These are phyloP conservation scores for Suillus subaureus DNA, from an alignment of 768 basidiomycete species.

Conservation along the genomic window DNA sequence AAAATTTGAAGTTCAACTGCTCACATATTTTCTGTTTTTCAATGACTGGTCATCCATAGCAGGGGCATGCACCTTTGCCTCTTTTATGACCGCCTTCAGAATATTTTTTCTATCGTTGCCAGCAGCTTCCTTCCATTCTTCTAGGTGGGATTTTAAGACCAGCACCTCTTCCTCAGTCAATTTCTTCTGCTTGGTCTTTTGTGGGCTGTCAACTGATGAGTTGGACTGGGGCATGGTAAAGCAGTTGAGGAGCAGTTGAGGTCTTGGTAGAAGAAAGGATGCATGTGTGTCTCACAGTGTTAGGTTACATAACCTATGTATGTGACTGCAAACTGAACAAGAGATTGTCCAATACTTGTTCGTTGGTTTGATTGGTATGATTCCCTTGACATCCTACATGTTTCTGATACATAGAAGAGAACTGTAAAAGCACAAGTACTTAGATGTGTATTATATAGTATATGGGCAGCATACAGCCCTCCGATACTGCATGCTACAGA, in stretches of 20 bases:
- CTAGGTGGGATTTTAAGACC: constrained; percentile 2
- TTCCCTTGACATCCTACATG: neutral
- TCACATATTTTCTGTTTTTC: neutral
- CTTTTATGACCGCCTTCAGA: neutral
- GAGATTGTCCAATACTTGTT: neutral
- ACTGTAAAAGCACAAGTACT: neutral
- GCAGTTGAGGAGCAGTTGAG: neutral
- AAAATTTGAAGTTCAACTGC: neutral
- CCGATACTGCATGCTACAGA: neutral
- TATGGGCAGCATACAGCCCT: constrained; percentile 1
- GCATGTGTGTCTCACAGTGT: neutral
- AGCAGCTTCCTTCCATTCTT: neutral
- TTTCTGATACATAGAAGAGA: neutral
- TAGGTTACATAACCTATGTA: neutral
- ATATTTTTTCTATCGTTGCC: neutral
- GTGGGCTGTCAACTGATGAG: neutral
- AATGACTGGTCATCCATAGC: neutral
- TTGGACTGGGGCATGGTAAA: neutral
- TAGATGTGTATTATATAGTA: neutral
- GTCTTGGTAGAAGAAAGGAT: neutral
- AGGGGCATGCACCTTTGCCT: neutral
- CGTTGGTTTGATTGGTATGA: neutral
- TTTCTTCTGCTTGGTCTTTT: constrained; percentile 2
- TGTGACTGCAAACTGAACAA: neutral
- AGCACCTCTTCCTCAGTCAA: neutral